Evolutionary conservation across 1,284 basidiomycete genomes (phyloP), one percentile per base, ranked within the genome.

Genomic region (Sanghuangporus baumii): DNA sequence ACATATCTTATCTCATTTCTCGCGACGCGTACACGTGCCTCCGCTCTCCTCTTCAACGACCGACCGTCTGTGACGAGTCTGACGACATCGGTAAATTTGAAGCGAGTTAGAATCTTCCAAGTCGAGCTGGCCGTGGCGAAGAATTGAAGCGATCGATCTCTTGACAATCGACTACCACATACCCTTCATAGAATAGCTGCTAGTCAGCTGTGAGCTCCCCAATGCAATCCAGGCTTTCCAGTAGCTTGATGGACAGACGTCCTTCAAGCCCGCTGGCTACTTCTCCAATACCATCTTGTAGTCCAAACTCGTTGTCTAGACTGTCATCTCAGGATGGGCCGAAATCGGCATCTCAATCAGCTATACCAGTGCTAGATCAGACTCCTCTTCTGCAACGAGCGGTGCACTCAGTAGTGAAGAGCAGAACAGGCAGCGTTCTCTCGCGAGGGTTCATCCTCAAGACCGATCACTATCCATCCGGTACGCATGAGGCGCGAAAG

Each of bases 371-470:
- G n/a, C 71, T 87, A 36, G 88, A 91, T 72, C 74, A 88, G 31
- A 85, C 86, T 73, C 74, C 76, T 55, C 79, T 80, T 65, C 77
- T 91, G 3, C 80, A 85, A 66, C 82, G 82, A 16, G 85, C 87
- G 41, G 87, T 81, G 56, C 78, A 85, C 0, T 85, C 86, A 1
- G 84, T 96, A 18, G 94, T 98, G 63, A 96, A 96, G 75, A 90
- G 91, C 12, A 81, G 95, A 57, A 80, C 83, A 1, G 95, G 95
- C 31, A 94, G 91, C 68, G 95, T 98, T 9, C 79, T 98, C 18
- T 91, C 89, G 16, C 78, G 96, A 70, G 94, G 92, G 0, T 93
- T 95, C 72, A 95, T 98, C 64, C 78, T 98, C 67, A 98, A 98
- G 79, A 96, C 95, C 20, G 93, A 96, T 74, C 85, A 93, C 72